Conservation (phyloP, 2,329 filamentous ascomycete species). For the Ceratocystiopsis minuta region DNA sequence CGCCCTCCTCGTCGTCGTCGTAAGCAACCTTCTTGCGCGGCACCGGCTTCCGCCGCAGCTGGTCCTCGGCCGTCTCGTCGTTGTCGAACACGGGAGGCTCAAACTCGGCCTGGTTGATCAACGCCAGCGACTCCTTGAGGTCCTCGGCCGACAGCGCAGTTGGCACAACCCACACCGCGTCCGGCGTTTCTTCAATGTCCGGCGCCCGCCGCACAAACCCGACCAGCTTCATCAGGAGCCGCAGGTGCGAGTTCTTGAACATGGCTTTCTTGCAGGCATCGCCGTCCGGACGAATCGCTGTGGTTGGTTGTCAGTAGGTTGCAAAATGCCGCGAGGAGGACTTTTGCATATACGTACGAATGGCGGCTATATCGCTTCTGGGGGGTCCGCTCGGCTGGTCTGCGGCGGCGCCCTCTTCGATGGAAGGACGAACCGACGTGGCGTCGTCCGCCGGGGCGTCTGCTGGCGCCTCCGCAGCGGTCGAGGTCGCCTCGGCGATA, state of each 20-base stretch:
- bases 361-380: slow-evolving; percentile 25
- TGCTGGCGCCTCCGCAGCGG: slow-evolving; percentile 12
- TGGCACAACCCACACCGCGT: slow-evolving; percentile 65
- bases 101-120: slow-evolving; percentile 63
- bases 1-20: slow-evolving; percentile 21
- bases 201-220: slow-evolving; percentile 45
- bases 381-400: slow-evolving; percentile 10
- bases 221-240: slow-evolving; percentile 62
- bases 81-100: slow-evolving; percentile 63
- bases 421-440: slow-evolving; percentile 12
- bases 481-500: slow-evolving; percentile 15
- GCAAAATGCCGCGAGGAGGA: slow-evolving; percentile 2
- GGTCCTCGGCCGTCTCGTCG: slow-evolving; percentile 53
- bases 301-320: background rate
- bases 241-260: slow-evolving; percentile 77
- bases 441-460: slow-evolving; percentile 11
- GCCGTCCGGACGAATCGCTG: slow-evolving; percentile 45
- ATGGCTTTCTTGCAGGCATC: slow-evolving; percentile 53
- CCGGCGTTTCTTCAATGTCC: slow-evolving; percentile 47
- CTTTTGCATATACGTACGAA: slow-evolving; percentile 31
- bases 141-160: slow-evolving; percentile 42
- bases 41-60: slow-evolving; percentile 55
- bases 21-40: slow-evolving; percentile 21
- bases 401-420: slow-evolving; percentile 5
- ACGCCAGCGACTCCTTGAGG: slow-evolving; percentile 49